Conservation (phyloP, 129 eudicot species). For the Rutidosis leptorrhynchoides region DNA sequence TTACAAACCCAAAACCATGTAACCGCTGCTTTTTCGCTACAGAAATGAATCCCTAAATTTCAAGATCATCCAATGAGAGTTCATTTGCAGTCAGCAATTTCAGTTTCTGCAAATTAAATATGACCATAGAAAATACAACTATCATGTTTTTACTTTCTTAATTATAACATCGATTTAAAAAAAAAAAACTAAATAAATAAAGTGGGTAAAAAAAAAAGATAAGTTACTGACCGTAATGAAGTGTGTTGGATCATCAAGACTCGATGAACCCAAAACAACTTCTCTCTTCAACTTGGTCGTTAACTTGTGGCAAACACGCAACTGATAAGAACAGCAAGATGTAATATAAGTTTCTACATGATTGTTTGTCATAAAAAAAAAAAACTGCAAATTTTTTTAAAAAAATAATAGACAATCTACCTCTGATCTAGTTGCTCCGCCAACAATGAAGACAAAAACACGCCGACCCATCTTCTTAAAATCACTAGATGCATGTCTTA, state of each 20-base stretch:
- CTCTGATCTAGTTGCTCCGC: conserved; percentile 97
- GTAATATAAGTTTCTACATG: neutral
- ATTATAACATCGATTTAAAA: neutral
- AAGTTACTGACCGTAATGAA: conserved; percentile 67
- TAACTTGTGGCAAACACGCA: conserved; percentile 83
- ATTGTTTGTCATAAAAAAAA: neutral
- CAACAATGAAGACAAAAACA: conserved; percentile 82
- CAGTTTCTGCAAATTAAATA: conserved; percentile 67
- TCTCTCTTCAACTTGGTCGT: conserved; percentile 74
- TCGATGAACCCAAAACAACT: conserved; percentile 76
- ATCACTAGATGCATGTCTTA: conserved; percentile 83
- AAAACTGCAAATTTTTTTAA: neutral
- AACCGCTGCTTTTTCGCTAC: neutral
- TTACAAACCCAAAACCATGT: conserved; percentile 36
- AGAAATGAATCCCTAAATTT: conserved; percentile 38
- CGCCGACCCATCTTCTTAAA: conserved; percentile 90
- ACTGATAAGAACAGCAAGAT: conserved; percentile 40
- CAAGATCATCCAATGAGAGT: conserved; percentile 65
- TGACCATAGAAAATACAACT: conserved; percentile 7
- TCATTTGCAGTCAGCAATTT: conserved; percentile 59
- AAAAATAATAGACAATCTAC: conserved; percentile 24
- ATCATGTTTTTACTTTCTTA: neutral
- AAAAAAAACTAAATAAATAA: too few relatives aligned
- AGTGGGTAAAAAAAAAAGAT: neutral
- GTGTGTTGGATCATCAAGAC: conserved; percentile 89